Conservation (phyloP, 192 early-diverging fungal genomes). For the Oehlia diaphana region DNA sequence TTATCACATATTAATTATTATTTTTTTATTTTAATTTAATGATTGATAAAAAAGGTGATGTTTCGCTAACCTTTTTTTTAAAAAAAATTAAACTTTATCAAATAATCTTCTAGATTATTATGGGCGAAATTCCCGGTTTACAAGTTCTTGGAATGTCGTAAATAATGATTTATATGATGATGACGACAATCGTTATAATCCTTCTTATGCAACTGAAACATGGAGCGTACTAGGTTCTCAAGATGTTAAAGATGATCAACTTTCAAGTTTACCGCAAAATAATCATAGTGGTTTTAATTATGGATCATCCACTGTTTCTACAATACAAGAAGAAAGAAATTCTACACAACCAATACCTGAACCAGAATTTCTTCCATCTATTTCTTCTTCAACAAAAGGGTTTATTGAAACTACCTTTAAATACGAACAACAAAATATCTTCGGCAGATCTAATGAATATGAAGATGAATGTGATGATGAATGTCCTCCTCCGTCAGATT, state of each 20-base stretch:
- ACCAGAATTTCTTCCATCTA: slow-evolving; percentile 3
- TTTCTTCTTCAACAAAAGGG: neutral
- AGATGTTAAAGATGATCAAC: neutral
- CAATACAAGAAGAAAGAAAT: neutral
- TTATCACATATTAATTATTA: too few species aligned
- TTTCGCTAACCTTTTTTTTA: too few species aligned
- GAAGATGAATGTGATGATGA: neutral
- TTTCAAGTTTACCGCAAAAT: neutral
- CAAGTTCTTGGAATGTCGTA: neutral
- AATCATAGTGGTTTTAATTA: neutral
- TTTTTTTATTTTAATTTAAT: too few species aligned
- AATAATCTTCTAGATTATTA: neutral
- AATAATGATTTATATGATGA: slow-evolving; percentile 7
- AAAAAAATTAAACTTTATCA: too few species aligned
- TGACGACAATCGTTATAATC: neutral
- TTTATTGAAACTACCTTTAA: neutral
- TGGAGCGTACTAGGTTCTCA: slow-evolving; percentile 1
- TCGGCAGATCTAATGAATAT: neutral
- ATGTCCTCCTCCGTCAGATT: neutral
- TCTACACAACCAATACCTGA: neutral
- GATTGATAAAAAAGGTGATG: too few species aligned
- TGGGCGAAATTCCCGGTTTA: neutral
- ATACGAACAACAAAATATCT: neutral
- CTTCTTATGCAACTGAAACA: neutral
- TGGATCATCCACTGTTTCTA: neutral